A percentile compares a stretch with the other conserved stretches of the same genome.
Evolutionary conservation across 768 basidiomycete genomes (phyloP).

Genomic region (Pleurotus pulmonarius): DNA sequence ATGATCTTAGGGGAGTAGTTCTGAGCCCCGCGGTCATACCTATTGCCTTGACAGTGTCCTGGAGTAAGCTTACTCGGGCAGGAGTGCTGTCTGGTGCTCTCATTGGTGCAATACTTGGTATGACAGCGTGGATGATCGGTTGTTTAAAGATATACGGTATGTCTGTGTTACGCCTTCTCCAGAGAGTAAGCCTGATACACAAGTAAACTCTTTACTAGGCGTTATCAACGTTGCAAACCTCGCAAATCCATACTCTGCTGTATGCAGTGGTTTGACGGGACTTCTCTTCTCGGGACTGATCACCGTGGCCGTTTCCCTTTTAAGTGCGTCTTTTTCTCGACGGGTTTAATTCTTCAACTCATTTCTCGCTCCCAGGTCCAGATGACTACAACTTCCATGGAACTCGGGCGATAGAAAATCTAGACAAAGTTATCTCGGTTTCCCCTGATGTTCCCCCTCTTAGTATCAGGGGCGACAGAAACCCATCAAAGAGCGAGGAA

Average conservation of each 20-base stretch:
- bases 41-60: constrained; percentile 41
- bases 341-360: constrained; percentile 1
- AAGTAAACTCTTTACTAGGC: constrained; percentile 17
- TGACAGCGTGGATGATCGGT: constrained; percentile 49
- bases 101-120: constrained; percentile 36
- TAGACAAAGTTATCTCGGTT: constrained; percentile 15
- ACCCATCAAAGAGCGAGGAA: constrained; percentile 6
- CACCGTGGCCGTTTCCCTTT: constrained; percentile 29
- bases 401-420: constrained; percentile 28
- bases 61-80: constrained; percentile 38
- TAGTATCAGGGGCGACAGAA: not conserved
- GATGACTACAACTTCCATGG: constrained; percentile 34
- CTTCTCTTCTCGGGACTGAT: constrained; percentile 33
- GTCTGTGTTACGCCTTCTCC: not conserved
- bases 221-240: constrained; percentile 31
- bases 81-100: constrained; percentile 38
- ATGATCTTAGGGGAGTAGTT: constrained; percentile 35
- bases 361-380: constrained; percentile 17
- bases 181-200: not conserved
- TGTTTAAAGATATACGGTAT: constrained; percentile 46
- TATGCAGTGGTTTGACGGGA: constrained; percentile 34
- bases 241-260: constrained; percentile 34
- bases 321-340: constrained; percentile 19
- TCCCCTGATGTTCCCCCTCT: not conserved
- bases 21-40: constrained; percentile 50